Base-by-base conservation (phyloP, 2,329 filamentous ascomycete genomes). In the Amylocarpus encephaloides region DNA sequence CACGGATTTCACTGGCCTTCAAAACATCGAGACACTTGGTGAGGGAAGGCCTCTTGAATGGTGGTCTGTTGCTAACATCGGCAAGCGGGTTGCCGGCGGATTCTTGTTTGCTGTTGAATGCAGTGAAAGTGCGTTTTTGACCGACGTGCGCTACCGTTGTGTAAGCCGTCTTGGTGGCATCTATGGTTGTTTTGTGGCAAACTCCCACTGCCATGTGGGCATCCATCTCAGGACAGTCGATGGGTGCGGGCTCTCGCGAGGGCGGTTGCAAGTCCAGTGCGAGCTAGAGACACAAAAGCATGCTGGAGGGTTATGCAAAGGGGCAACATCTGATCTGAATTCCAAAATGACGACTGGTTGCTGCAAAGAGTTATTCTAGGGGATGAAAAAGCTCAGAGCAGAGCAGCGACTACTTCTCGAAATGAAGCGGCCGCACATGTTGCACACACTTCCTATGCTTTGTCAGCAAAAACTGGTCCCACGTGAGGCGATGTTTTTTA, bases 1-100 rank as follows among this genome's bases (percentile, higher is more conserved):
- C 55, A 22, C 34, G 46, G 55, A 85, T 77, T 26, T 66, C 63
- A 62, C 76, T 78, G 13, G 76, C 70, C 38, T 59, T 62, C 33
- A 75, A 51, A 36, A 59, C 56, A 35, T 40, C 46, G 13, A 51
- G 48, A 19, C 38, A 39, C 40, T 50, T 58, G 10, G 40, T 46
- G 11, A 59, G 32, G 1, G 32, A 42, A 29, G 55, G 58, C 33
- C 53, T 48, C n/a, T 48, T 53, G 49, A 59, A 59, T 13, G 57
- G 53, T 22, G 42, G 26, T 43, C 47, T 52, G 22, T 52, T 51
- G 15, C 53, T 56, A 19, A 55, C 48, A 38, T 59, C 49, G 18
- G 35, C 46, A 49, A 19, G 38, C 41, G 13, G 41, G 16, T 2
- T 18, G 16, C 13, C 41, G 11, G 34, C 9, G 22, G 48, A 35